Evolutionary conservation across 306 rosid genomes (phyloP).

Genomic region (Ormosia emarginata): DNA sequence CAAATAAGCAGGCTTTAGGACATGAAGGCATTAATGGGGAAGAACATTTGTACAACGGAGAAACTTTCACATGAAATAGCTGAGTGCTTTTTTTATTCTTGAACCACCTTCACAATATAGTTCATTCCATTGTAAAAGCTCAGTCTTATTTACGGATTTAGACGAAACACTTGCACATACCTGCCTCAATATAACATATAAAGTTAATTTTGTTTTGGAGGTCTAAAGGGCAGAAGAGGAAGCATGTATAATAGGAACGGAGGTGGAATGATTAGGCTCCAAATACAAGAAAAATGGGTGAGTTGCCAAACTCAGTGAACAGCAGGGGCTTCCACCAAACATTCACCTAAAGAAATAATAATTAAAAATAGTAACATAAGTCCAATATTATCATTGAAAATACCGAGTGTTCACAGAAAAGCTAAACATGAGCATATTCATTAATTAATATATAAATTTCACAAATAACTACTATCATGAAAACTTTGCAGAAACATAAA

Average conservation of each 20-base stretch:
- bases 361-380: too few relatives aligned
- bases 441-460: too few relatives aligned
- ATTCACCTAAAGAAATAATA: too few relatives aligned
- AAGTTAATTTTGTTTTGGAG: neutral
- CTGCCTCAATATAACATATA: constrained; percentile 33
- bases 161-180: constrained; percentile 98
- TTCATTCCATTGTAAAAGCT: constrained; percentile 95
- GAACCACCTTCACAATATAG: constrained; percentile 99
- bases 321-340: too few relatives aligned
- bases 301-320: too few relatives aligned
- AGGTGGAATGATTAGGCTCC: too few relatives aligned
- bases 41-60: constrained; percentile 46
- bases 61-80: constrained; percentile 94
- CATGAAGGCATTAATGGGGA: neutral
- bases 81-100: constrained; percentile 84
- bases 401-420: too few relatives aligned
- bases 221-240: neutral
- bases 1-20: constrained; percentile 26
- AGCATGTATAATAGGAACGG: neutral
- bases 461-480: too few relatives aligned
- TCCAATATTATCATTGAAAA: too few relatives aligned
- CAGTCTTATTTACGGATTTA: constrained; percentile 87
- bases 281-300: too few relatives aligned
- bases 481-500: too few relatives aligned
- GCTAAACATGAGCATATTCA: too few relatives aligned